These are phyloP conservation scores for Blastobotrys arbuscula DNA, from an alignment of 1,139 yeast genomes.

Conservation along the genomic window DNA sequence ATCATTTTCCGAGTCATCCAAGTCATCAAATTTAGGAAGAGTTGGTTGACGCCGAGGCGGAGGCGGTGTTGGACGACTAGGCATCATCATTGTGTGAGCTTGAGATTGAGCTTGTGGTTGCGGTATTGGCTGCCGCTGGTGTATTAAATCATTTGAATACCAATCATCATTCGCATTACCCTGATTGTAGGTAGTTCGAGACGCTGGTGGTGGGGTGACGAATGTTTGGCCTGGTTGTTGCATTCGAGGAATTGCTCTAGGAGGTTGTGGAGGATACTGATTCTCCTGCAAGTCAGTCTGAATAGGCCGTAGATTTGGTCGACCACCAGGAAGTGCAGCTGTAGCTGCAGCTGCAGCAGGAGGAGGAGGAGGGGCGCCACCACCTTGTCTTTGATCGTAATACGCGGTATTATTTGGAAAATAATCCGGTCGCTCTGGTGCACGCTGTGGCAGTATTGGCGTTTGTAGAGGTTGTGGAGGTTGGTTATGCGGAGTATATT, in stretches of 20 bases:
- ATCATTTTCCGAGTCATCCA: background rate
- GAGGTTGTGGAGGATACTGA: slow-evolving; percentile 1
- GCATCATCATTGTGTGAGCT: background rate
- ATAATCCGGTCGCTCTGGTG: slow-evolving; percentile 3
- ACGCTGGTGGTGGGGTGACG: background rate
- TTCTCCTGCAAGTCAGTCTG: background rate
- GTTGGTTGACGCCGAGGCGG: background rate
- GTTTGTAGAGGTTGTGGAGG: background rate
- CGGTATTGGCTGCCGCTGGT: background rate
- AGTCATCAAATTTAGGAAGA: slow-evolving; percentile 1
- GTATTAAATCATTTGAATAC: background rate
- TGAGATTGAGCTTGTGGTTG: background rate
- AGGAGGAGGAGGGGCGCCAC: background rate
- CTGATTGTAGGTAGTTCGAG: too few relatives aligned
- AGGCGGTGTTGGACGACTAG: too few relatives aligned
- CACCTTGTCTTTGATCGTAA: background rate
- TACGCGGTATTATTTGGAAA: background rate
- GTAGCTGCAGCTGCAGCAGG: background rate
- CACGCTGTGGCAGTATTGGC: slow-evolving; percentile 2
- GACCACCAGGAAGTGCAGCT: background rate
- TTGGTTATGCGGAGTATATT: slow-evolving; percentile 2
- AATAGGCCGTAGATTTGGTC: background rate
- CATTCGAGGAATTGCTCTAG: background rate
- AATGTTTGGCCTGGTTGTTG: background rate
- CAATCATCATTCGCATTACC: background rate